Percentiles rank a stretch among this genome's conserved stretches.
Conservation (phyloP, 805 yeast species). For the Sungouiozyma intestinalis region DNA sequence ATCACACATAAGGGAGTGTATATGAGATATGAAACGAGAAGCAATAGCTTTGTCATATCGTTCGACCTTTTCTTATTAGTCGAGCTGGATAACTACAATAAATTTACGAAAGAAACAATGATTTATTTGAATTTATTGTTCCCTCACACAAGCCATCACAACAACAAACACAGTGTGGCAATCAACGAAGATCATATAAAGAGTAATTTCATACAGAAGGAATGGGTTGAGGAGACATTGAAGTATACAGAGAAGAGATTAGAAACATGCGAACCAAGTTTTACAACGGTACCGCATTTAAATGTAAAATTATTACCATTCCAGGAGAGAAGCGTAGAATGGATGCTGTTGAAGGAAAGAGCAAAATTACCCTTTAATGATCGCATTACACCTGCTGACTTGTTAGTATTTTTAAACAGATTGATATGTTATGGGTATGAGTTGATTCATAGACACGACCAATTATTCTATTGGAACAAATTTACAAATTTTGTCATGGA, state of each 20-base stretch:
- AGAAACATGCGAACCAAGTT: conserved; percentile 2
- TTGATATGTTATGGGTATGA: conserved; percentile 24
- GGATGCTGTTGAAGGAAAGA: conserved; percentile 25
- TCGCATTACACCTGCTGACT: neutral
- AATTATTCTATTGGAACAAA: conserved; percentile 23
- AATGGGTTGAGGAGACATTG: conserved; percentile 17
- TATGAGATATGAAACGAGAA: neutral
- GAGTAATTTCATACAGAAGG: conserved; percentile 17
- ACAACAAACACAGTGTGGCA: neutral
- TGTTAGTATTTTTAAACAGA: conserved; percentile 15
- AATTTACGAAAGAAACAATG: conserved; percentile 18
- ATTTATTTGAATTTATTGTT: conserved; percentile 15
- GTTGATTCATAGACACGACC: conserved; percentile 4
- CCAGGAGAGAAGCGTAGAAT: conserved; percentile 24
- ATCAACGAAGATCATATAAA: conserved; percentile 1
- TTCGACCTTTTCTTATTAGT: conserved; percentile 4
- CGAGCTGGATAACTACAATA: conserved; percentile 13
- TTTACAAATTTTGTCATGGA: conserved; percentile 23
- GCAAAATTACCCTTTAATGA: neutral
- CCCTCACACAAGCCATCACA: conserved; percentile 4
- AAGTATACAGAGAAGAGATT: conserved; percentile 13
- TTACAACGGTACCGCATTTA: conserved; percentile 6
- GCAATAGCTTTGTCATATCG: neutral
- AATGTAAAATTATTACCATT: conserved; percentile 22
- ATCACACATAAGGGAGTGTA: neutral